Percentiles rank a stretch among this genome's conserved stretches.
phyloP scores from a whole-genome alignment of 352 stramenopile species.

The Detonula confervacea region DNA sequence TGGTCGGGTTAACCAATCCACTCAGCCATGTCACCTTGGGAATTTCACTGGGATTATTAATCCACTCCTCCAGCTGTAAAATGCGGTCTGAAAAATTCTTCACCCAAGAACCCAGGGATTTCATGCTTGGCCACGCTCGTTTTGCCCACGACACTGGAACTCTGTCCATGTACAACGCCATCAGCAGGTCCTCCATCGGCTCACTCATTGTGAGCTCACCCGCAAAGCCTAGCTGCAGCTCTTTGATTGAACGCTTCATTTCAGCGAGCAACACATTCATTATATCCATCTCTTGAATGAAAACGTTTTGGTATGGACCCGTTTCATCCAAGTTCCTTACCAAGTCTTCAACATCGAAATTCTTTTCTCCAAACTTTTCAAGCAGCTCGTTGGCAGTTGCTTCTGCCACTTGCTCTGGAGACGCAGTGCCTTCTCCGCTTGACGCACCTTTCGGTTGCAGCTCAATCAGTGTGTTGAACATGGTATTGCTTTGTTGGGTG shows the following conservation, averaged over 20 bases:
- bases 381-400: conserved; percentile 92
- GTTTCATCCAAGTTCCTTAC: conserved; percentile 91
- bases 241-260: conserved; percentile 95
- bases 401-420: conserved; percentile 92
- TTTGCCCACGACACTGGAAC: conserved; percentile 95
- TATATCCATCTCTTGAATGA: conserved; percentile 97
- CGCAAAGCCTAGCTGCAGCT: conserved; percentile 95
- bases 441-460: conserved; percentile 90
- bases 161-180: conserved; percentile 90
- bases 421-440: conserved; percentile 89
- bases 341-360: conserved; percentile 97
- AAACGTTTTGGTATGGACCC: conserved; percentile 95
- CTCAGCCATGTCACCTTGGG: conserved; percentile 95
- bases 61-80: conserved; percentile 96
- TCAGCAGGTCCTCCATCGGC: conserved; percentile 94
- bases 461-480: conserved; percentile 96
- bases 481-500: conserved; percentile 93
- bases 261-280: conserved; percentile 95
- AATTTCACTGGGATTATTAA: conserved; percentile 94
- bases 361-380: conserved; percentile 95
- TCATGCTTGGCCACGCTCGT: conserved; percentile 92
- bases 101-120: conserved; percentile 92
- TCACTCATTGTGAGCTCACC: conserved; percentile 98
- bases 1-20: conserved; percentile 95
- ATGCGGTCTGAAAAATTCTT: conserved; percentile 92